These are phyloP conservation scores for Coemansia sp. DNA, from an alignment of 192 early-diverging fungal genomes.

Conservation along the genomic window DNA sequence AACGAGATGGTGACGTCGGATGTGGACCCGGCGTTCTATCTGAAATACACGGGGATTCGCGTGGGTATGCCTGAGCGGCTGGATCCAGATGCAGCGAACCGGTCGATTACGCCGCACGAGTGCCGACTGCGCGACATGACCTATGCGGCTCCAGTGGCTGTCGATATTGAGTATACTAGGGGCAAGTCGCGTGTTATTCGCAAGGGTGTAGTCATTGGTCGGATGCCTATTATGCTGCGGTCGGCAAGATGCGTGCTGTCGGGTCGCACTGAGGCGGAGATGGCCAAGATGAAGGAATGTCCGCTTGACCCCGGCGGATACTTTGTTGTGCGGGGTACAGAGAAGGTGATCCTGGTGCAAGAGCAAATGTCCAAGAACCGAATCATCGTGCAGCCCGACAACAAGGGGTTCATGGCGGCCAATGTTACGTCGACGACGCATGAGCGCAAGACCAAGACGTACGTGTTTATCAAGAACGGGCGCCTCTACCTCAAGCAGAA, in stretches of 20 bases:
- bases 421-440: constrained; percentile 81
- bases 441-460: constrained; percentile 92
- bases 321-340: constrained; percentile 98
- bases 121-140: constrained; percentile 95
- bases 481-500: constrained; percentile 84
- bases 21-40: constrained; percentile 88
- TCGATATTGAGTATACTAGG: constrained; percentile 88
- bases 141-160: constrained; percentile 87
- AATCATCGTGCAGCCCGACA: constrained; percentile 86
- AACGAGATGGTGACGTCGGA: constrained; percentile 89
- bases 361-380: constrained; percentile 98
- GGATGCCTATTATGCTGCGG: constrained; percentile 94
- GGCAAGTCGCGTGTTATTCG: constrained; percentile 21
- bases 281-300: constrained; percentile 88
- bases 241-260: constrained; percentile 85
- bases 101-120: constrained; percentile 88
- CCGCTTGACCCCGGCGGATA: constrained; percentile 90
- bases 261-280: constrained; percentile 64
- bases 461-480: constrained; percentile 66
- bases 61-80: constrained; percentile 78
- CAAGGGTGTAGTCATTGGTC: constrained; percentile 73
- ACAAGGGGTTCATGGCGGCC: constrained; percentile 87
- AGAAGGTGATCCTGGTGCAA: constrained; percentile 98
- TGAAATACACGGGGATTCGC: constrained; percentile 87
- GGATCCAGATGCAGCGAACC: constrained; percentile 70